These are phyloP conservation scores for Nicotiana benthamiana DNA, from an alignment of 257 asterid genomes.

Conservation along the genomic window DNA sequence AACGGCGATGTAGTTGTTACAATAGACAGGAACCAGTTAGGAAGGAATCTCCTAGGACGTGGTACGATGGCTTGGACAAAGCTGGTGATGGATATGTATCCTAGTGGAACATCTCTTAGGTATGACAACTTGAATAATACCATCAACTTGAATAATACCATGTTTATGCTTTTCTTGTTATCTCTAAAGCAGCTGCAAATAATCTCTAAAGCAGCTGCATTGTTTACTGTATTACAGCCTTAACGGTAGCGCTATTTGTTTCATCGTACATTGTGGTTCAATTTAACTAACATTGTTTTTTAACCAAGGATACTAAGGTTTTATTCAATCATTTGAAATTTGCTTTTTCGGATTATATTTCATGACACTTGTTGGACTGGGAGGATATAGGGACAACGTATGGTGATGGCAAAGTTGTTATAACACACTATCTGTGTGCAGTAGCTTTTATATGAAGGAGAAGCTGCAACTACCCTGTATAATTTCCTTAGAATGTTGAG, in stretches of 20 bases:
- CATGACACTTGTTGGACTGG: background rate
- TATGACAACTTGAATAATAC: constrained; percentile 8
- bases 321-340: background rate
- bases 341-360: background rate
- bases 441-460: background rate
- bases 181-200: background rate
- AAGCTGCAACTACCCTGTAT: background rate
- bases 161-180: background rate
- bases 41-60: constrained; percentile 42
- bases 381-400: background rate
- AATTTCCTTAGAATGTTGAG: background rate
- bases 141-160: background rate
- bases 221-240: background rate
- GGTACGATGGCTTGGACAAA: constrained; percentile 80
- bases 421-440: background rate
- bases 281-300: background rate
- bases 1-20: constrained; percentile 59
- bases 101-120: constrained; percentile 64
- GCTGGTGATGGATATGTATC: constrained; percentile 83
- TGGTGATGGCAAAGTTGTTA: background rate
- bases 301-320: background rate
- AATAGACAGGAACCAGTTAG: constrained; percentile 37
- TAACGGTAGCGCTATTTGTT: background rate
- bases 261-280: background rate
- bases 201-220: background rate